Percentiles rank a stretch among this genome's conserved stretches.
Evolutionary conservation across 2,329 filamentous ascomycete genomes (phyloP).

Genomic region (Albophoma yamanashiensis): DNA sequence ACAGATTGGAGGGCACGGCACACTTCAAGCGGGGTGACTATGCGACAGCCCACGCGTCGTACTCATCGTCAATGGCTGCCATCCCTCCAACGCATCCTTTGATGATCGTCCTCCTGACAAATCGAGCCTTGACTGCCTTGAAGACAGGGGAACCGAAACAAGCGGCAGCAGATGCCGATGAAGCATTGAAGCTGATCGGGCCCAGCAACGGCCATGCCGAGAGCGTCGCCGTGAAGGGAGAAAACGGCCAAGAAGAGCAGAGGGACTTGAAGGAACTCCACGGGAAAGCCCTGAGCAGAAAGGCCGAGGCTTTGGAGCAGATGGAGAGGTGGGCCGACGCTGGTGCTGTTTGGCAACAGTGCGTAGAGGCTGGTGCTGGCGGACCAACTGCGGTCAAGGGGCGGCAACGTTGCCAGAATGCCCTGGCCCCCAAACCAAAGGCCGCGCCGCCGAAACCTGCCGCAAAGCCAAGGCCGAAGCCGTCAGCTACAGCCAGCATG

Average conservation of each 20-base stretch:
- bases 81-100: conserved; percentile 74
- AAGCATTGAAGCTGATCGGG: conserved; percentile 71
- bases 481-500: conserved; percentile 26
- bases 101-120: conserved; percentile 79
- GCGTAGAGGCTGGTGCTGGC: conserved; percentile 78
- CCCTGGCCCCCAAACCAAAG: conserved; percentile 59
- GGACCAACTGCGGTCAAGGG: conserved; percentile 76
- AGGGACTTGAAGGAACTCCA: conserved; percentile 92
- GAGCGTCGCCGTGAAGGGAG: conserved; percentile 55
- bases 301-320: conserved; percentile 90
- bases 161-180: conserved; percentile 75
- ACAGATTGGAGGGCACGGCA: conserved; percentile 70
- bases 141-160: conserved; percentile 89
- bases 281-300: conserved; percentile 85
- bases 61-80: conserved; percentile 63
- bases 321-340: conserved; percentile 92
- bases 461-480: conserved; percentile 33
- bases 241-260: conserved; percentile 44
- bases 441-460: conserved; percentile 33
- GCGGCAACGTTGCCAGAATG: conserved; percentile 80
- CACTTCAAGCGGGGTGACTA: conserved; percentile 95
- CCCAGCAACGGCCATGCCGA: conserved; percentile 69
- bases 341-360: conserved; percentile 65
- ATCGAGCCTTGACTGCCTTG: conserved; percentile 78
- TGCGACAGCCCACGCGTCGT: conserved; percentile 72